phyloP scores from a whole-genome alignment of 2,329 filamentous ascomycete species.

The Ceratocystis destructans region DNA sequence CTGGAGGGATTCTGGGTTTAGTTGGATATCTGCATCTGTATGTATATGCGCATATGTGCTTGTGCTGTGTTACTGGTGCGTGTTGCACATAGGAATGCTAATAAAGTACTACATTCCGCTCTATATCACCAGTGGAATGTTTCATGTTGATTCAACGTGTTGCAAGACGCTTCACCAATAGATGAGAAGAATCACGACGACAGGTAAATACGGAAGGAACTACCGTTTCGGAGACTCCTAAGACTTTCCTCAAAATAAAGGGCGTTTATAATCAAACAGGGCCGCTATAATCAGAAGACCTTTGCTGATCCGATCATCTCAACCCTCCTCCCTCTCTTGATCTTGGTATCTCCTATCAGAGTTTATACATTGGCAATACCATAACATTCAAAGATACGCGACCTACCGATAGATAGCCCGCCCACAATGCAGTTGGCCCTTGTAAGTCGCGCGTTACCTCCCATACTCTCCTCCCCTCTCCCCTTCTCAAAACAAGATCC shows the following conservation, averaged over 20 bases:
- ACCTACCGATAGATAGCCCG: not conserved
- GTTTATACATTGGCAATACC: not conserved
- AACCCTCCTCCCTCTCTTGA: not conserved
- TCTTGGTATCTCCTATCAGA: not conserved
- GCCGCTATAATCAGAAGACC: not conserved
- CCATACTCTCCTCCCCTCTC: not conserved
- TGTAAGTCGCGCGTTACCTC: not conserved
- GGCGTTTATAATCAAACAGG: conserved; percentile 2
- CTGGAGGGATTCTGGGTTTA: not conserved
- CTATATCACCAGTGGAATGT: not conserved
- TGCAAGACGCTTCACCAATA: not conserved
- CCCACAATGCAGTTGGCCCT: not conserved
- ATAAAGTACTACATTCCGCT: conserved; percentile 6
- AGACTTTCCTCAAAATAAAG: not conserved
- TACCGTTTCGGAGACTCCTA: not conserved
- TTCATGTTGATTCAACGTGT: conserved; percentile 10
- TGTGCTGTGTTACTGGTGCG: not conserved
- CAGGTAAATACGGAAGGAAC: not conserved
- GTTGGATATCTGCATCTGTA: not conserved
- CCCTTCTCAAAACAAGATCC: not conserved
- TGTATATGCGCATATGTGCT: too few species aligned
- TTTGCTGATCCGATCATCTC: not conserved
- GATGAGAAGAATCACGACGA: not conserved
- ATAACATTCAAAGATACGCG: not conserved
- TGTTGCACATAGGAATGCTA: not conserved